Conservation (phyloP, 352 stramenopile species). For the Globisporangium camurandrum region DNA sequence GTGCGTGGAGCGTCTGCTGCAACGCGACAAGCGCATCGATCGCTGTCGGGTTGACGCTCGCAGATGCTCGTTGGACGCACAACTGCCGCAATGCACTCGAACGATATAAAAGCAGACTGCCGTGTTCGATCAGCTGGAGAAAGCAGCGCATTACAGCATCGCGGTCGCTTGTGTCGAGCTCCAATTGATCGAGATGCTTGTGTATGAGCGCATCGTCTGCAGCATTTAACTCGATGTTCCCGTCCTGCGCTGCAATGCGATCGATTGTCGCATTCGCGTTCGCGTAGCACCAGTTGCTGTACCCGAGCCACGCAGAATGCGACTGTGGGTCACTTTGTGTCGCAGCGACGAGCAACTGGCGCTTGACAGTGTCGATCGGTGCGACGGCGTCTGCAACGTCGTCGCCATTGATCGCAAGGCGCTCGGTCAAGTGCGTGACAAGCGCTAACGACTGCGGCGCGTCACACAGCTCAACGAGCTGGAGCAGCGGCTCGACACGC, state of each 20-base stretch:
- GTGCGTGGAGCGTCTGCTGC: constrained; percentile 24
- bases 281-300: constrained; percentile 70
- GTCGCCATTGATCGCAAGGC: too few relatives aligned
- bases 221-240: constrained; percentile 37
- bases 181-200: constrained; percentile 34
- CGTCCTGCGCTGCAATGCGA: constrained; percentile 32
- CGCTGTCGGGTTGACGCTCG: constrained; percentile 4
- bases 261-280: constrained; percentile 35
- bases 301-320: constrained; percentile 44
- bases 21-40: constrained; percentile 26
- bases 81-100: constrained; percentile 27
- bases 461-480: constrained; percentile 16
- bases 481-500: constrained; percentile 16
- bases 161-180: constrained; percentile 18
- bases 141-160: constrained; percentile 33
- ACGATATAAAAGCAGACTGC: constrained; percentile 26
- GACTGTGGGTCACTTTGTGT: constrained; percentile 27
- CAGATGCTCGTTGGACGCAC: constrained; percentile 15
- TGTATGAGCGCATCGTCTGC: constrained; percentile 33
- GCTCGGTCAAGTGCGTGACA: too few relatives aligned
- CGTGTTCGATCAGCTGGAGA: constrained; percentile 47
- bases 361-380: too few relatives aligned
- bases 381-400: too few relatives aligned
- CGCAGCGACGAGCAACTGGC: constrained; percentile 17
- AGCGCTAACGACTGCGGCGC: constrained; percentile 11